Evolutionary conservation across 495 filamentous ascomycete genomes (phyloP).

Genomic region (Cercophora newfieldiana): DNA sequence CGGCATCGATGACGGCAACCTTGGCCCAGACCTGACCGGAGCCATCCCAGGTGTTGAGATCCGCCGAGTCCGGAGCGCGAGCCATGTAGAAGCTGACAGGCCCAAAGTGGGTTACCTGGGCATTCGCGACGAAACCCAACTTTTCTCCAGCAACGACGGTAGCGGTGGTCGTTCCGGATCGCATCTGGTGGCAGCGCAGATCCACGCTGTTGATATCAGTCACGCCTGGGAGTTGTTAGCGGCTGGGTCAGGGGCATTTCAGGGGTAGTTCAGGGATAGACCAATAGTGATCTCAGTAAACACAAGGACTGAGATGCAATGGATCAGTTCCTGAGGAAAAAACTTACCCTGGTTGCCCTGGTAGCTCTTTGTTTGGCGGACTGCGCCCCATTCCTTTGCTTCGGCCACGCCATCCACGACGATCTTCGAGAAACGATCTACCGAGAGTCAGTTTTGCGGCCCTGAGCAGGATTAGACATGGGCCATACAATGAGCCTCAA

Average conservation of each 20-base stretch:
- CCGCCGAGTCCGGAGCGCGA: conserved; percentile 40
- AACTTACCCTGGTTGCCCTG: conserved; percentile 37
- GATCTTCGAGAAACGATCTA: conserved; percentile 9
- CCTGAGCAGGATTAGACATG: too few relatives aligned
- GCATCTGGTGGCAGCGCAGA: conserved; percentile 47
- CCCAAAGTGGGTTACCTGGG: conserved; percentile 46
- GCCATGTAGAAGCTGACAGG: conserved; percentile 54
- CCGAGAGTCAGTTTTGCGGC: neutral
- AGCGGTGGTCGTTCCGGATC: conserved; percentile 32
- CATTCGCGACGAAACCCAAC: conserved; percentile 46
- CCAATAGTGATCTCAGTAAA: too few relatives aligned
- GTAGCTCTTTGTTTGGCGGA: conserved; percentile 53
- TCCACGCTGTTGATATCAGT: conserved; percentile 43
- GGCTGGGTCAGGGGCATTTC: too few relatives aligned
- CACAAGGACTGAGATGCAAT: neutral
- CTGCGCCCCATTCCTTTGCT: conserved; percentile 38
- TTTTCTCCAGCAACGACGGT: conserved; percentile 39
- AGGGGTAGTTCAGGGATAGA: too few relatives aligned
- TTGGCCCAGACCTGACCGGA: conserved; percentile 53
- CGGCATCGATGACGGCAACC: conserved; percentile 38
- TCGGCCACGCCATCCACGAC: conserved; percentile 34
- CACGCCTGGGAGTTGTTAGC: conserved; percentile 24
- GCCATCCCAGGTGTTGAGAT: conserved; percentile 48
- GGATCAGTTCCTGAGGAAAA: too few relatives aligned
- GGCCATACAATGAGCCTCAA: too few relatives aligned